These are phyloP conservation scores for Fusarium clavum DNA, from an alignment of 2,329 filamentous ascomycete species.

Conservation along the genomic window DNA sequence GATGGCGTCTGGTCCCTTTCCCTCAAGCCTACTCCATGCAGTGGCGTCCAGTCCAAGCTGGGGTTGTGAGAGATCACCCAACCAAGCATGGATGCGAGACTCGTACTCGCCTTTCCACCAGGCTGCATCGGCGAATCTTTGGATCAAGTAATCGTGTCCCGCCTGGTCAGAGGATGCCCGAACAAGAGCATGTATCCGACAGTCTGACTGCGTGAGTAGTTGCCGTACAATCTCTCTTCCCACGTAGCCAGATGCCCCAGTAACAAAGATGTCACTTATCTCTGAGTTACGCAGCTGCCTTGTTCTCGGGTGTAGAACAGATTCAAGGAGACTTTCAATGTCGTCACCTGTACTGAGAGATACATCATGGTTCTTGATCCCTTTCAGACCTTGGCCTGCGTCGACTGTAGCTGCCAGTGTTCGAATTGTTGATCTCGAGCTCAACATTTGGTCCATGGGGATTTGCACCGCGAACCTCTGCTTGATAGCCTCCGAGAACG, in stretches of 20 bases:
- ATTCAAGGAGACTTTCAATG: background rate
- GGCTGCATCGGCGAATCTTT: background rate
- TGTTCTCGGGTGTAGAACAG: background rate
- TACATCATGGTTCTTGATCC: background rate
- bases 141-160: background rate
- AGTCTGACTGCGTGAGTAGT: background rate
- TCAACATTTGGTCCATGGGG: background rate
- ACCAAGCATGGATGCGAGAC: background rate
- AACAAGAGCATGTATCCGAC: background rate
- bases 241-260: background rate
- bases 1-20: background rate
- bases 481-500: background rate
- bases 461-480: background rate
- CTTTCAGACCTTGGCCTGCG: background rate
- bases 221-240: background rate
- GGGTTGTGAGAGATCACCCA: background rate
- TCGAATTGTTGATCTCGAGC: background rate
- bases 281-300: background rate
- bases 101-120: background rate
- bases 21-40: background rate
- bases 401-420: background rate
- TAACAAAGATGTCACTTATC: background rate
- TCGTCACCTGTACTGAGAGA: background rate
- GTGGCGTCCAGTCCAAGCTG: background rate
- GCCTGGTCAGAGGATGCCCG: background rate